Evolutionary conservation across 139 green algal species (phyloP), one percentile per base, ranked within the genome.

Genomic region (Limnomonas spitsbergensis): DNA sequence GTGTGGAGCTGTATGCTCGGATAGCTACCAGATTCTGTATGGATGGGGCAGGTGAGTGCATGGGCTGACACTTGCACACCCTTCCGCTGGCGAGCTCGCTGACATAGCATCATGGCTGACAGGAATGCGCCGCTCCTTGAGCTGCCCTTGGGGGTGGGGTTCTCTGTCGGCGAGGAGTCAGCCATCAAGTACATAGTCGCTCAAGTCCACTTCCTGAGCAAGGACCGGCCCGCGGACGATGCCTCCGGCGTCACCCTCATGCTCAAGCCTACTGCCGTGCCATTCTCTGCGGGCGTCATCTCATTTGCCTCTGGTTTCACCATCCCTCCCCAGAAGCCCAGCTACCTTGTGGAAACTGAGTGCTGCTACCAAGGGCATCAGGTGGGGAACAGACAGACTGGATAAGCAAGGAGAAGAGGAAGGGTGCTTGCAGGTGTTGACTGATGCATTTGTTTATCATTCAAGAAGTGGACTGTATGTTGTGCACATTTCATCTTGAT

Each of bases 131-230:
- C 86, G 0, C 70, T 82, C n/a, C 77, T 95, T 75, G 31, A 75
- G 4, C 78, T 95, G 20, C 93, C 93, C 0, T 27, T 88, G 3
- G 90, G 89, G 4, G 87, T 91, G 0, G 93, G 89, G 7, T 96
- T 92, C 78, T 82, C 71, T 9, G 87, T 96, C 14, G 91, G 91
- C 32, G 69, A 77, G 1, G 75, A 75, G 14, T 88, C 85, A 9
- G 80, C 75, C 34, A 88, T 92, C 37, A 61, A 69, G 2, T 83
- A 85, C 53, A 53, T 96, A 0, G 92, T 96, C 7, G 81, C 92
- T n/a, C 82, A 93, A 88, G 86, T 96, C 27, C 92, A 96, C 78
- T 96, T 93, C 78, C 52, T 92, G 3, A 38, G 73, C 0, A 35
- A 73, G 20, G 81, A 86, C 3, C 38, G 74, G 27, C 88, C 92